Evolutionary conservation across 805 yeast species (phyloP).

Genomic region (Wickerhamiella lipophila): DNA sequence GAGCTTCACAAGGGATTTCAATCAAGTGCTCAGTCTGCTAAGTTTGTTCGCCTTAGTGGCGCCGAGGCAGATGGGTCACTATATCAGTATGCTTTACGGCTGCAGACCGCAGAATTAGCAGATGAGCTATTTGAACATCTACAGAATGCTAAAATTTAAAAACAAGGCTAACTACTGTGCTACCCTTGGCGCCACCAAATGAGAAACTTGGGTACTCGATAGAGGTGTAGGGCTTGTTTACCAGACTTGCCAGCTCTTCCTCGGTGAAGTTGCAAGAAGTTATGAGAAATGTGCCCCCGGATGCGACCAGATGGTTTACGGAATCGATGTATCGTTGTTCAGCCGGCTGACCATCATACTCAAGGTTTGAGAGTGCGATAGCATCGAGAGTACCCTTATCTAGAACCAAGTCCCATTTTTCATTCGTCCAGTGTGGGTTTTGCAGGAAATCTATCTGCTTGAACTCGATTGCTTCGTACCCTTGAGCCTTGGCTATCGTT

Average conservation of each 20-base stretch:
- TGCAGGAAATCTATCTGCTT: constrained; percentile 57
- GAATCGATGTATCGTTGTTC: constrained; percentile 42
- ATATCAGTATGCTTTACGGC: constrained; percentile 69
- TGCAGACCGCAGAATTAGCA: constrained; percentile 50
- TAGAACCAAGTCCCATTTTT: constrained; percentile 55
- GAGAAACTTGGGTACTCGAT: constrained; percentile 70
- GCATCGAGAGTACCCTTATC: constrained; percentile 98
- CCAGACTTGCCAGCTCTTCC: constrained; percentile 44
- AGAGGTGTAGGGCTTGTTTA: constrained; percentile 46
- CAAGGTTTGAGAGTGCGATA: constrained; percentile 65
- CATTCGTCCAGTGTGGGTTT: constrained; percentile 29
- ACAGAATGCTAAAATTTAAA: constrained; percentile 31
- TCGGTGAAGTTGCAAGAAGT: constrained; percentile 94
- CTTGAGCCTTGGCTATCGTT: constrained; percentile 35
- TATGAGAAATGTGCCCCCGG: constrained; percentile 50
- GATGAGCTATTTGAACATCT: constrained; percentile 39
- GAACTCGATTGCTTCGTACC: constrained; percentile 34
- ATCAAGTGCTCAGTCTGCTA: constrained; percentile 71
- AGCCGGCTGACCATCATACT: constrained; percentile 32
- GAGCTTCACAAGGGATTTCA: constrained; percentile 69
- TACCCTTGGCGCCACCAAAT: constrained; percentile 83
- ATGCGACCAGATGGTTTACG: constrained; percentile 43
- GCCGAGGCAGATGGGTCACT: constrained; percentile 54
- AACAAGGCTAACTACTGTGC: constrained; percentile 78
- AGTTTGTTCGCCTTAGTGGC: constrained; percentile 64